Base-by-base conservation (phyloP, 345 rosid species). In the Populus pruinosa region DNA sequence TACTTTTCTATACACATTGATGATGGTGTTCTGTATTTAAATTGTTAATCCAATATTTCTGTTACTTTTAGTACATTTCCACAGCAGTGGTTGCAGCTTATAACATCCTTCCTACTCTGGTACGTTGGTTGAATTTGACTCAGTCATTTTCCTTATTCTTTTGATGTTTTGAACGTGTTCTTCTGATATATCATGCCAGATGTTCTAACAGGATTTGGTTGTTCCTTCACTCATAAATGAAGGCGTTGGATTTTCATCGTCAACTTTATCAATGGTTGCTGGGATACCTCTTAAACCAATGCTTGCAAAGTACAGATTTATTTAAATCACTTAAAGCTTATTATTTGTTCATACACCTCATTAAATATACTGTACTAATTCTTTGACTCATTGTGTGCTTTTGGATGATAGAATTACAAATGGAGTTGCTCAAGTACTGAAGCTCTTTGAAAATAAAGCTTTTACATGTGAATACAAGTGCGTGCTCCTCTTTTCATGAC, bases 401-500 rank as follows among this genome's bases (percentile, higher is more conserved):
- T 68, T 43, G 61, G 53, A 20, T 77, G 76, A 31, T 85, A 92
- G 97, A 89, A 91, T 94, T 78, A 83, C 96, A 21, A 85, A 92
- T 67, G 97, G 96, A 71, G 83, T 91, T 74, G 83, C 86, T 72
- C 87, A 91, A 73, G 91, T 85, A 43, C 72, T 94, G 41, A 81
- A 85, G 79, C 87, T 81, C 79, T 86, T 92, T 77, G 88, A 90
- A 82, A 87, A 82, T 70, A 90, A 87, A 81, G 89, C 94, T 62
- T 91, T 92, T 85, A 87, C 97, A 33, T 91, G 98, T 69, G 98
- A 94, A 87, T 94, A 85, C 86, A 94, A 92, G 97, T 94, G 75
- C 85, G 93, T 78, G 64, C 23, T 62, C 77, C 76, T 77, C 72
- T 77, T 38, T 35, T 35, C 38, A 50, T 29, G 62, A 10, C 47